Percentiles rank a stretch among this genome's conserved stretches.
phyloP scores from a whole-genome alignment of 129 eudicot species.

The Escallonia rubra region DNA sequence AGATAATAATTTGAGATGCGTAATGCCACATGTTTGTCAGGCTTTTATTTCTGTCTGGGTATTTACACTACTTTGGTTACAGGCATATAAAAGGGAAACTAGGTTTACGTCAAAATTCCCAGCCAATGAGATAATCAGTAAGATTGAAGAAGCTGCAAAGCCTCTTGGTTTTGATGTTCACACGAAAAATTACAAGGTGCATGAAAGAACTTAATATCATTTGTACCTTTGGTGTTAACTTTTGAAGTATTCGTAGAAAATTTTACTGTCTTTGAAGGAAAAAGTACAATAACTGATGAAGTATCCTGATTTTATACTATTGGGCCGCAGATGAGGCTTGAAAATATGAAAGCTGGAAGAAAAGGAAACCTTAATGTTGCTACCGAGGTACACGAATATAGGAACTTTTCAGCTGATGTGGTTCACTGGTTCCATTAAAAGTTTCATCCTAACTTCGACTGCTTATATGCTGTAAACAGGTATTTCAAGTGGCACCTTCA shows the following conservation, averaged over 20 bases:
- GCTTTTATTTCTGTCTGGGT: slow-evolving; percentile 1
- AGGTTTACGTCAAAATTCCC: slow-evolving; percentile 87
- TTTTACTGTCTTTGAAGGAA: no score
- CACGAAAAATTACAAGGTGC: slow-evolving; percentile 92
- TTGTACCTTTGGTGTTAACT: not conserved
- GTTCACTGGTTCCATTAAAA: not conserved
- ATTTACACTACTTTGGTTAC: slow-evolving; percentile 9
- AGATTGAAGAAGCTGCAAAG: slow-evolving; percentile 82
- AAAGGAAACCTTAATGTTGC: slow-evolving; percentile 94
- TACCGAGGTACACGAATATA: slow-evolving; percentile 59
- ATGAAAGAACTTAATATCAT: not conserved
- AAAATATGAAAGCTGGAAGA: slow-evolving; percentile 89
- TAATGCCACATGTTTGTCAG: not conserved
- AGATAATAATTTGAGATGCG: not conserved
- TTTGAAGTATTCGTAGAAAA: no score
- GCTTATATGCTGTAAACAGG: slow-evolving; percentile 33
- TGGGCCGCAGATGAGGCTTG: slow-evolving; percentile 76
- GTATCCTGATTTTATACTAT: not conserved
- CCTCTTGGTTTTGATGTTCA: slow-evolving; percentile 89
- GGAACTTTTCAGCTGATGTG: not conserved
- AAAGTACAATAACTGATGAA: not conserved
- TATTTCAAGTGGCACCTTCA: slow-evolving; percentile 96
- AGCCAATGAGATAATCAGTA: slow-evolving; percentile 78
- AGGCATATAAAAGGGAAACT: slow-evolving; percentile 94
- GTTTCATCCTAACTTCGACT: not conserved